Evolutionary conservation across 2,329 filamentous ascomycete species (phyloP), one percentile per base, ranked within the genome.

Genomic region (Trichoderma koningii): DNA sequence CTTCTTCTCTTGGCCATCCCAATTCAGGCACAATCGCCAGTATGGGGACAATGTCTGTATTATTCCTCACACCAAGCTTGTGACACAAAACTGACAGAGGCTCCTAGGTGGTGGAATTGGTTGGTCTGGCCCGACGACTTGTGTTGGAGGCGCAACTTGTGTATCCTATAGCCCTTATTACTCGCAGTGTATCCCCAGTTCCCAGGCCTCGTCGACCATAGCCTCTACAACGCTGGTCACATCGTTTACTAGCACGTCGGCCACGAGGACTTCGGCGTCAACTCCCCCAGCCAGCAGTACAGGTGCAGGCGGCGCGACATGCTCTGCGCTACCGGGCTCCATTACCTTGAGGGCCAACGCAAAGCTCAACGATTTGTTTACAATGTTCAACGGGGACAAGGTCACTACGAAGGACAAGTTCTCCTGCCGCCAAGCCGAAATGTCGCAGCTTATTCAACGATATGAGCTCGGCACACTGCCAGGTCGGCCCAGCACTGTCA

Each of bases 391-490:
- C 15, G 59, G 59, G 34, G 48, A 52, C 5, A 62, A 53, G 34
- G 48, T 62, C 4, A 62, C 48, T 3, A 62, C 59, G 34, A 62
- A 62, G 15, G 26, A 34, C 9, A 19, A 62, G 15, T 62, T 62
- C 5, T 9, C 6, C 19, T 62, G 48, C 44, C 48, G 59, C 15
- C 59, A 62, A 26, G 38, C 59, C 21, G 59, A 62, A 34, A 62
- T 62, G 7, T 62, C 48, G 0, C 23, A 53, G 34, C 48, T 62
- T 2, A 28, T 62, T n/a, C 59, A 53, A 23, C 34, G 48, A 17
- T 62, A 62, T 34, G 59, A 62, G 47, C 59, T 62, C n/a, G 59
- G 59, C 3, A 53, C 59, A 12, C 48, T 62, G 38, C 48, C 59
- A 45, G 59, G 59, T 23, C 38, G 30, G 10, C 59, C 59, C 1